phyloP scores from a whole-genome alignment of 2,329 filamentous ascomycete genomes.

The Aspergillus phoenicis region DNA sequence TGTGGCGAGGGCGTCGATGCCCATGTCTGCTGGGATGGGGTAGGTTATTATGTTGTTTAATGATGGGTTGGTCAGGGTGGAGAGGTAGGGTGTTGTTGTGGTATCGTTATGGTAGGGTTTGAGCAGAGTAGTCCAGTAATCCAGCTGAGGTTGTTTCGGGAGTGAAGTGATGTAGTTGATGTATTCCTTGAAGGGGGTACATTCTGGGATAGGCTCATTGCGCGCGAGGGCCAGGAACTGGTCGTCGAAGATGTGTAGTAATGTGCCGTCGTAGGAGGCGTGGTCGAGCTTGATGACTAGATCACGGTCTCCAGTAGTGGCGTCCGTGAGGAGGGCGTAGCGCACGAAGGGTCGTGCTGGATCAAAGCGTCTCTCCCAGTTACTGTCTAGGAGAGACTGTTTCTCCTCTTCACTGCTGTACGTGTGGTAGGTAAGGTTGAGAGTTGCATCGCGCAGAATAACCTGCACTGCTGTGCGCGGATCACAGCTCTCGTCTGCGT shows the following conservation, averaged over 20 bases:
- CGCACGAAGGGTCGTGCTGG: conserved; percentile 39
- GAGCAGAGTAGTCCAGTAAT: conserved; percentile 8
- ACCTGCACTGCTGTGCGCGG: conserved; percentile 15
- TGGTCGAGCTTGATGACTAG: conserved; percentile 40
- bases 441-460: conserved; percentile 20
- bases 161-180: conserved; percentile 16
- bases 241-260: conserved; percentile 42
- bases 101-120: background rate
- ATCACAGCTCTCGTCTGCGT: background rate
- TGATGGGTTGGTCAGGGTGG: background rate
- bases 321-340: conserved; percentile 33
- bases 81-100: background rate
- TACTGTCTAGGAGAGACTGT: conserved; percentile 22
- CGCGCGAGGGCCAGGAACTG: conserved; percentile 33
- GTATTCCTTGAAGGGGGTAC: conserved; percentile 31
- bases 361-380: conserved; percentile 32
- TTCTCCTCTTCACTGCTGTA: conserved; percentile 26
- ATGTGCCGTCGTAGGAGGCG: conserved; percentile 40
- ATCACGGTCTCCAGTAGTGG: conserved; percentile 25
- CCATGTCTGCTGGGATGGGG: background rate
- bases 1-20: conserved; percentile 11
- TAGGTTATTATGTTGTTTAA: background rate
- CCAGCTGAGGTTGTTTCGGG: background rate
- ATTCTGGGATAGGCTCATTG: conserved; percentile 9
- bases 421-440: conserved; percentile 15